Evolutionary conservation across 148 eudicot species (phyloP).

Genomic region (Euryodendron excelsum): DNA sequence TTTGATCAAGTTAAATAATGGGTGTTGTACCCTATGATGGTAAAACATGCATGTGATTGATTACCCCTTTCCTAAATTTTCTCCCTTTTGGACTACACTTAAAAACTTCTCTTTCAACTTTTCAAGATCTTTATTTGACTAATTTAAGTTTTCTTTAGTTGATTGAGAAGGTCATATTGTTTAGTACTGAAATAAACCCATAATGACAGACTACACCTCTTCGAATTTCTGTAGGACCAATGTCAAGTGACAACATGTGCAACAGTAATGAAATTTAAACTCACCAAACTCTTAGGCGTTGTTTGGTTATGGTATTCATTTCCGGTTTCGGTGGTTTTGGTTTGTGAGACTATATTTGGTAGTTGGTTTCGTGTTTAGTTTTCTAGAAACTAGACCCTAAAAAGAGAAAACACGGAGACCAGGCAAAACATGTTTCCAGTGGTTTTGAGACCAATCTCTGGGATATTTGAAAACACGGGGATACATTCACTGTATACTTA

Average conservation of each 20-base stretch:
- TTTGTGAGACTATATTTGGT: too few species aligned
- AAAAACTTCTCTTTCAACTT: constrained; percentile 1
- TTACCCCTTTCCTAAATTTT: not conserved
- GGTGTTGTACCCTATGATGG: not conserved
- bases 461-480: too few species aligned
- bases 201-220: not conserved
- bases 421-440: not conserved
- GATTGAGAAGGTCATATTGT: not conserved
- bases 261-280: not conserved
- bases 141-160: not conserved
- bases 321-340: too few species aligned
- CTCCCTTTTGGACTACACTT: constrained; percentile 1
- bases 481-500: too few species aligned
- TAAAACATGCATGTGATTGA: constrained; percentile 2
- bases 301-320: too few species aligned
- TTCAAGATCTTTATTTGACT: constrained; percentile 12
- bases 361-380: too few species aligned
- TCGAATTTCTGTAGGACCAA: not conserved
- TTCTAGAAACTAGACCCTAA: too few species aligned
- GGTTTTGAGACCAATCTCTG: not conserved
- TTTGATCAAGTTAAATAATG: not conserved
- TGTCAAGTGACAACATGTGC: not conserved
- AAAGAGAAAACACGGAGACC: too few species aligned
- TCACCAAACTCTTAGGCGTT: not conserved
- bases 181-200: not conserved